phyloP scores from a whole-genome alignment of 140 eudicot species.

The Ambrosia hybrid region DNA sequence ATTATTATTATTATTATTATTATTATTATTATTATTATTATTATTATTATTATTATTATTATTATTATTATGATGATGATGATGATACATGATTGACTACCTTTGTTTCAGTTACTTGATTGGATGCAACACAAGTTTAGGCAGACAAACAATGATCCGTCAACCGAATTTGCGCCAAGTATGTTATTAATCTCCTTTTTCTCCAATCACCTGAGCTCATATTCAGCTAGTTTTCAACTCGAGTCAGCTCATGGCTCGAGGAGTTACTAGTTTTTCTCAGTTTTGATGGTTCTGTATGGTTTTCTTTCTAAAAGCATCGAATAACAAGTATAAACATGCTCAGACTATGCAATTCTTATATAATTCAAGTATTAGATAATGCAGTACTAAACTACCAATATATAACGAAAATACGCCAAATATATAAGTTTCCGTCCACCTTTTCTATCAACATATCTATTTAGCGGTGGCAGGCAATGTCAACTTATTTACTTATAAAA shows the following conservation, averaged over 20 bases:
- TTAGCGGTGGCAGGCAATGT: not conserved
- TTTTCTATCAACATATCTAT: not conserved
- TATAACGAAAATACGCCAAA: not conserved
- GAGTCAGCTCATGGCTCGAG: not conserved
- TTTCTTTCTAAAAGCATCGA: not conserved
- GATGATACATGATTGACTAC: constrained; percentile 19
- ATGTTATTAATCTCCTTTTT: constrained; percentile 11
- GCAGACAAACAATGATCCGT: constrained; percentile 46
- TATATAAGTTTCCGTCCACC: not conserved
- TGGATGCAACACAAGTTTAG: constrained; percentile 95
- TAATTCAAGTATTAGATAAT: not conserved
- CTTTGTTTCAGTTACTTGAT: constrained; percentile 62
- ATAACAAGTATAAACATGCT: no score
- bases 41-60: not conserved
- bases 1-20: not conserved
- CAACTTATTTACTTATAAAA: not conserved
- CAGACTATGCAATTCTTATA: not conserved
- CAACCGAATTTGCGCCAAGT: constrained; percentile 58
- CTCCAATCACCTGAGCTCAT: not conserved
- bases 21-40: not conserved
- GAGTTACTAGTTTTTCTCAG: not conserved
- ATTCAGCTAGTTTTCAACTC: not conserved
- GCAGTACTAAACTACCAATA: not conserved
- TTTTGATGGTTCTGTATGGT: not conserved
- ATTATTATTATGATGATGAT: not conserved